Base-by-base conservation (phyloP, 2,329 filamentous ascomycete genomes). In the Fusarium nisikadoi region DNA sequence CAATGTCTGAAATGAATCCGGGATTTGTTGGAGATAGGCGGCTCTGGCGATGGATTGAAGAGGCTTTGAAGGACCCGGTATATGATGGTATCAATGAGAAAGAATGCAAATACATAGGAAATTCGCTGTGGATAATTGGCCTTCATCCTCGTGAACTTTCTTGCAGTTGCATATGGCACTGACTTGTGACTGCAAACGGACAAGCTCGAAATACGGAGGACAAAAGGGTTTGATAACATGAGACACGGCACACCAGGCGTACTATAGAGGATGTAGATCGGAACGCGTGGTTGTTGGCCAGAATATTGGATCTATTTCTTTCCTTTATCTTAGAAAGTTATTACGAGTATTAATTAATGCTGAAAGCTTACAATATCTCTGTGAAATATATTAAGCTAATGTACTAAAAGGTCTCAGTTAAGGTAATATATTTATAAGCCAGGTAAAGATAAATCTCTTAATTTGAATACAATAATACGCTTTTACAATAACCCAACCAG, bases 81-180 rank as follows among this genome's bases (percentile, higher is more conserved):
- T 9, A 27, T 6, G 17, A 20, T 16, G 2, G 5, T 12, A 3
- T 11, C 12, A 25, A 25, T 19, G 12, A 3, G 6, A 52, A 6
- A 16, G 17, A 8, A 11, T 16, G 9, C 9, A n/a, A 1, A 17
- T 12, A 6, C 8, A n/a, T 3, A 31, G 0, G 10, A 31, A 13
- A 3, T 5, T 16, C 3, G 20, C 20, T 4, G 42, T 20, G 11
- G 14, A 31, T 29, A 17, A 7, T 3, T 23, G 45, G 4, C 14
- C 3, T 31, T 6, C 0, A 17, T 4, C 20, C 27, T 47, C 8
- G 17, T 45, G 23, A 27, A 7, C 3, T 19, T 19, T 19, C 23
- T 20, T 20, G 17, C 12, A 6, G 11, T 23, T 16, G 9, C 6
- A 23, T 23, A 5, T 2, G 25, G 11, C 7, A 14, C 25, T 29